These are phyloP conservation scores for Cutaneotrichosporon sp. DNA, from an alignment of 1,284 basidiomycete species.

Conservation along the genomic window DNA sequence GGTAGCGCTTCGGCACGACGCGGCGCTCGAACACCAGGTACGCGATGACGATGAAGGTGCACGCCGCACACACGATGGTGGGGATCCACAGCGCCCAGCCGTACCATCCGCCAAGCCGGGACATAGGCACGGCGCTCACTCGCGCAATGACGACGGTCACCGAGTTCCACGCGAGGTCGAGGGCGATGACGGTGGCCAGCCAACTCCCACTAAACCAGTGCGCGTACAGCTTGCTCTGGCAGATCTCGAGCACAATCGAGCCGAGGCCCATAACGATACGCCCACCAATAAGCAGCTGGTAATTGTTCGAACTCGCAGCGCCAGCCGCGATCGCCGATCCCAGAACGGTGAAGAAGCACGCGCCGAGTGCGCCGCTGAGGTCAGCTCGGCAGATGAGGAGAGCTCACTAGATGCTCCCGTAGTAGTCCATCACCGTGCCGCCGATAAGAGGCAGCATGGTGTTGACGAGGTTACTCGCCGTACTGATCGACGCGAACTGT, in stretches of 20 bases:
- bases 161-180: slow-evolving; percentile 44
- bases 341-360: slow-evolving; percentile 32
- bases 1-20: slow-evolving; percentile 31
- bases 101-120: slow-evolving; percentile 36
- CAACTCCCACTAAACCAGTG: slow-evolving; percentile 44
- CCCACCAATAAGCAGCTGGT: slow-evolving; percentile 37
- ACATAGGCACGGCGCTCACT: slow-evolving; percentile 42
- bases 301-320: slow-evolving; percentile 29
- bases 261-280: slow-evolving; percentile 44
- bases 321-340: slow-evolving; percentile 36
- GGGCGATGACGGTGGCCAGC: slow-evolving; percentile 38
- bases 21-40: slow-evolving; percentile 40
- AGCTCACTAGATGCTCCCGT: slow-evolving; percentile 37
- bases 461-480: slow-evolving; percentile 52
- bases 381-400: slow-evolving; percentile 13
- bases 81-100: slow-evolving; percentile 47
- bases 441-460: slow-evolving; percentile 54
- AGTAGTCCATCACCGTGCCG: slow-evolving; percentile 55
- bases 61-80: slow-evolving; percentile 3
- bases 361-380: slow-evolving; percentile 13
- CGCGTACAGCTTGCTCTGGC: slow-evolving; percentile 45
- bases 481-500: slow-evolving; percentile 52
- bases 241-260: slow-evolving; percentile 29
- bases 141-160: slow-evolving; percentile 38
- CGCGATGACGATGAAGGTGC: slow-evolving; percentile 10